A percentile compares a stretch with the other conserved stretches of the same genome.
These are phyloP conservation scores for Neofusicoccum laricinum DNA, from an alignment of 2,329 filamentous ascomycete species.

Conservation along the genomic window DNA sequence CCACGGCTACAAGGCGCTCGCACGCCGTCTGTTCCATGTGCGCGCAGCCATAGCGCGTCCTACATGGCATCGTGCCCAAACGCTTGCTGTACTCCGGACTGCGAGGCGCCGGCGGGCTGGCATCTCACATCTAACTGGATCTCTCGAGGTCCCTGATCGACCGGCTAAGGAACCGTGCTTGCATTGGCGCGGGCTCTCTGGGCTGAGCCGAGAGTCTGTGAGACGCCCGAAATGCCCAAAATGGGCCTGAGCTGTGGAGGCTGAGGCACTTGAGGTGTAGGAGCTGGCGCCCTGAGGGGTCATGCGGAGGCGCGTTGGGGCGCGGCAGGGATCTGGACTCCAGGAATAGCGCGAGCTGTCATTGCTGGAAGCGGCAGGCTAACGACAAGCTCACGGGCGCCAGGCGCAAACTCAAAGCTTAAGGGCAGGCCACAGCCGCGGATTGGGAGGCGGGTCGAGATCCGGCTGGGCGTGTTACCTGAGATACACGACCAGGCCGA, in stretches of 20 bases:
- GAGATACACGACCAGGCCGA: not conserved
- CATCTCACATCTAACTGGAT: slow-evolving; percentile 9
- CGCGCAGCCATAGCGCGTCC: not conserved
- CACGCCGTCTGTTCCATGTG: slow-evolving; percentile 4
- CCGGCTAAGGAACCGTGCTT: not conserved
- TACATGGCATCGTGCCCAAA: not conserved
- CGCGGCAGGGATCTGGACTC: not conserved
- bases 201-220: not conserved
- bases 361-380: not conserved
- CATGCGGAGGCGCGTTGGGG: not conserved
- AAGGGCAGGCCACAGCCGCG: not conserved
- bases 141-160: slow-evolving; percentile 1
- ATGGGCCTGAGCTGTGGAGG: not conserved
- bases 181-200: not conserved
- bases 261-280: slow-evolving; percentile 4
- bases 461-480: not conserved
- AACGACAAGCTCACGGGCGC: not conserved
- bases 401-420: slow-evolving; percentile 1
- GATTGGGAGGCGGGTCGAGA: not conserved
- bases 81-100: not conserved
- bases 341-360: not conserved
- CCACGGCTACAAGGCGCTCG: not conserved
- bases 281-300: not conserved
- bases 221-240: not conserved
- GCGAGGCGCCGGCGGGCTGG: not conserved